phyloP scores from a whole-genome alignment of 441 rosid genomes.

The Gossypium lobatum region DNA sequence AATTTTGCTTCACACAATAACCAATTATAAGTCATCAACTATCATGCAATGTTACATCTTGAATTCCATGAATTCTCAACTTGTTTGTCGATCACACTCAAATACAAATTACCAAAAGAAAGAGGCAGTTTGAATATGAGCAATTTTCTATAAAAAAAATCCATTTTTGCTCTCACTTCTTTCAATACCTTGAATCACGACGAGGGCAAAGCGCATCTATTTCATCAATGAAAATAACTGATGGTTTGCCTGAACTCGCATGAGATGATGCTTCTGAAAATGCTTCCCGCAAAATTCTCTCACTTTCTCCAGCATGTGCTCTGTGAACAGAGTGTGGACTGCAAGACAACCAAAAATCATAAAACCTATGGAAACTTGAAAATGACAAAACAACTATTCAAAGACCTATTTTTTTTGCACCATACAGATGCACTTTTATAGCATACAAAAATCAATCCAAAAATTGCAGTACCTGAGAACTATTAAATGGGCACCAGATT shows the following conservation, averaged over 20 bases:
- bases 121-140: background rate
- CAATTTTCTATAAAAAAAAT: background rate
- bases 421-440: background rate
- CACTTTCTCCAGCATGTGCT: conserved; percentile 91
- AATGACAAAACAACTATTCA: background rate
- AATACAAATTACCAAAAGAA: background rate
- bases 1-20: background rate
- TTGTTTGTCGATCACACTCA: background rate
- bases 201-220: conserved; percentile 85
- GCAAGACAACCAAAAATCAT: conserved; percentile 11
- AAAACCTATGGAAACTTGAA: background rate
- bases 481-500: conserved; percentile 69
- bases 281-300: conserved; percentile 71
- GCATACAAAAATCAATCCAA: background rate
- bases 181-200: conserved; percentile 57
- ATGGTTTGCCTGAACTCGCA: conserved; percentile 56
- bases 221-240: conserved; percentile 90
- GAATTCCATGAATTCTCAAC: background rate
- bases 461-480: conserved; percentile 56
- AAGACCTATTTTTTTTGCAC: background rate
- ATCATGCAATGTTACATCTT: background rate
- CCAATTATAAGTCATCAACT: background rate
- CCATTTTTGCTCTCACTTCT: background rate
- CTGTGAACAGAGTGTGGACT: conserved; percentile 82
- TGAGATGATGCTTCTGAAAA: conserved; percentile 69